Conservation (phyloP, 164 flowering plant species). For the Kingdonia uniflora region DNA sequence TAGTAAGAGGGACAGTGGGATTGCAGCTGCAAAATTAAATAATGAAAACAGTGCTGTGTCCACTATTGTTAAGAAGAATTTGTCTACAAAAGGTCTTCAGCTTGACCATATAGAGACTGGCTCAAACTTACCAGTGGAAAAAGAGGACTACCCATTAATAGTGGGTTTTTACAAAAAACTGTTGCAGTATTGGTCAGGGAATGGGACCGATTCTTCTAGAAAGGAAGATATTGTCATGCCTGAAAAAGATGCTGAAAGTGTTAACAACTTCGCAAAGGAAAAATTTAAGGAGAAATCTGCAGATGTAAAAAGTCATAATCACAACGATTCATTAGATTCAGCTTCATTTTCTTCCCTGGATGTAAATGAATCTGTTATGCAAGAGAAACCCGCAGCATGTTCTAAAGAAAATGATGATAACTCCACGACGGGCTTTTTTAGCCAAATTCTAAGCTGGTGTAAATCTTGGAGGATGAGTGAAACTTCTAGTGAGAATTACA, state of each 20-base stretch:
- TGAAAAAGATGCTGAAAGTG: conserved; percentile 5
- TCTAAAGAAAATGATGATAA: conserved; percentile 11
- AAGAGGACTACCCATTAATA: no score
- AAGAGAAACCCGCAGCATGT: conserved; percentile 6
- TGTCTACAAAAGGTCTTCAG: no score
- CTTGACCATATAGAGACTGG: no score
- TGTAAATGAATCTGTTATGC: conserved; percentile 4
- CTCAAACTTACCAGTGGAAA: no score
- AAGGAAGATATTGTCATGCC: not conserved
- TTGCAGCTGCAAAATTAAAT: no score
- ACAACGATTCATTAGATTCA: not conserved
- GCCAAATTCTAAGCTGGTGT: conserved; percentile 23
- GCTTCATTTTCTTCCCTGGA: conserved; percentile 11
- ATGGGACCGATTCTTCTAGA: conserved; percentile 5
- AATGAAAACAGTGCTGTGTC: no score
- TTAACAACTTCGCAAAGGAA: conserved; percentile 7
- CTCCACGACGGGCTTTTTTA: conserved; percentile 17
- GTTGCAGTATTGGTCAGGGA: conserved; percentile 32
- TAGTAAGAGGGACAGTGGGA: no score
- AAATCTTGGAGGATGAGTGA: conserved; percentile 17
- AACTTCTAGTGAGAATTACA: conserved; percentile 12
- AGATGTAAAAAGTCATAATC: no score
- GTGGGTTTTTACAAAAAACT: no score
- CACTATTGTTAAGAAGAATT: no score
- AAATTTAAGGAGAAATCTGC: conserved; percentile 8